Conservation (phyloP, 805 yeast genomes). For the Phaffomyces antillensis region DNA sequence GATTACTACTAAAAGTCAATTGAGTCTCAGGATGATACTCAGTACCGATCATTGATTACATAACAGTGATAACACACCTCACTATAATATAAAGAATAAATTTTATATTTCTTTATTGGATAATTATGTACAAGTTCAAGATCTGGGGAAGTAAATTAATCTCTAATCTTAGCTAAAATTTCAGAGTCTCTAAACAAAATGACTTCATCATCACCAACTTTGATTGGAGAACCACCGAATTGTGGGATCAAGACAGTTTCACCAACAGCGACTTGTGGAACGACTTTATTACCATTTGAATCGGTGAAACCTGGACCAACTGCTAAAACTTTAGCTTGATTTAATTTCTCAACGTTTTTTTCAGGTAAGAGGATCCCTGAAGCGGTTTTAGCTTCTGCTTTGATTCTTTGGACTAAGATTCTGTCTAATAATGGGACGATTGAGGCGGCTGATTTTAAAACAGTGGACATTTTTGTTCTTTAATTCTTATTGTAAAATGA, state of each 20-base stretch:
- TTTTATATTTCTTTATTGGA: no score
- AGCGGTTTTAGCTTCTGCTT: constrained; percentile 86
- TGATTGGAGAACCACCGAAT: constrained; percentile 87
- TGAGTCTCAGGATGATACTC: no score
- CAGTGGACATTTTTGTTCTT: constrained; percentile 36
- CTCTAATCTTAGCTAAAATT: constrained; percentile 86
- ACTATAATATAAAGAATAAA: no score
- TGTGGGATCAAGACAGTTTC: constrained; percentile 92
- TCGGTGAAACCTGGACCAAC: constrained; percentile 91
- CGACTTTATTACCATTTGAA: constrained; percentile 63
- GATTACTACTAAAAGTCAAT: no score
- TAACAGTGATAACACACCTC: no score
- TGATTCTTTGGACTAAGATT: constrained; percentile 89
- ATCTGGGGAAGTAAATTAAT: constrained; percentile 23
- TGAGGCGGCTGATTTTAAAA: constrained; percentile 76
- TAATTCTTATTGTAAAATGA: no score
- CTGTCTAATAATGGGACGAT: constrained; percentile 93
- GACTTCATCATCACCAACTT: constrained; percentile 75
- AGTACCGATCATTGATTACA: no score
- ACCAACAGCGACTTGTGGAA: constrained; percentile 77
- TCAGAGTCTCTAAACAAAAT: constrained; percentile 89
- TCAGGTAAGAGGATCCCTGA: constrained; percentile 93
- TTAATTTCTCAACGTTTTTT: constrained; percentile 89
- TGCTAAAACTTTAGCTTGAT: constrained; percentile 87
- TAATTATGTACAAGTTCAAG: constrained; percentile 2